A percentile compares a stretch with the other conserved stretches of the same genome.
Evolutionary conservation across 257 asterid species (phyloP).

Genomic region (Solanum peruvianum): DNA sequence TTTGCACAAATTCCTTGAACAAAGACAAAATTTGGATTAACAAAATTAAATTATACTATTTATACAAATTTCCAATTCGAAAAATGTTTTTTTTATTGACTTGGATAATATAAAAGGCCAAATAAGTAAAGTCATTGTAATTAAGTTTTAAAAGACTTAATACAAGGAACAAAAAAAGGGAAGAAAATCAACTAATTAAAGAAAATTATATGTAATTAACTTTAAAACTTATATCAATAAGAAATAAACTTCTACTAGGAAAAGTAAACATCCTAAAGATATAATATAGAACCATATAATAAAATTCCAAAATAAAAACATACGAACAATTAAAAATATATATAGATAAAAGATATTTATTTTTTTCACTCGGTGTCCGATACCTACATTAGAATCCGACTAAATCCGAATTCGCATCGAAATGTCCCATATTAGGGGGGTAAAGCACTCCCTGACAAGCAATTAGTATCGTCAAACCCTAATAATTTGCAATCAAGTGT

Average conservation of each 20-base stretch:
- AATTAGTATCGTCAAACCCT: not conserved
- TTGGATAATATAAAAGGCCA: not conserved
- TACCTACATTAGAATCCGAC: too few relatives aligned
- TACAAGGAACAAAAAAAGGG: not conserved
- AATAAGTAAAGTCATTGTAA: not conserved
- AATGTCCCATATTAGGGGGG: too few relatives aligned
- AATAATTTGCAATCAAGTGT: too few relatives aligned
- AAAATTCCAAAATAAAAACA: not conserved
- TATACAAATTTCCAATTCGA: not conserved
- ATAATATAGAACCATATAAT: not conserved
- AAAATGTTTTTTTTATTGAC: not conserved
- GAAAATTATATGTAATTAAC: not conserved
- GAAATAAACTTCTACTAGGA: not conserved
- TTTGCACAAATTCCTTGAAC: not conserved
- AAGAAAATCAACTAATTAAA: not conserved
- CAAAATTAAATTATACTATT: not conserved
- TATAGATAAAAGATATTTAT: not conserved
- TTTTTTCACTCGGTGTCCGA: too few relatives aligned
- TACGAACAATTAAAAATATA: not conserved
- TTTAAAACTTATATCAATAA: not conserved
- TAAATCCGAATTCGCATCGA: too few relatives aligned
- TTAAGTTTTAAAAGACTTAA: not conserved
- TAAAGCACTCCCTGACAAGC: not conserved
- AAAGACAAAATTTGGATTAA: not conserved
- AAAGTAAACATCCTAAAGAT: not conserved